Base-by-base conservation (phyloP, 23 red algal genomes). In the Chondrus crispus region DNA sequence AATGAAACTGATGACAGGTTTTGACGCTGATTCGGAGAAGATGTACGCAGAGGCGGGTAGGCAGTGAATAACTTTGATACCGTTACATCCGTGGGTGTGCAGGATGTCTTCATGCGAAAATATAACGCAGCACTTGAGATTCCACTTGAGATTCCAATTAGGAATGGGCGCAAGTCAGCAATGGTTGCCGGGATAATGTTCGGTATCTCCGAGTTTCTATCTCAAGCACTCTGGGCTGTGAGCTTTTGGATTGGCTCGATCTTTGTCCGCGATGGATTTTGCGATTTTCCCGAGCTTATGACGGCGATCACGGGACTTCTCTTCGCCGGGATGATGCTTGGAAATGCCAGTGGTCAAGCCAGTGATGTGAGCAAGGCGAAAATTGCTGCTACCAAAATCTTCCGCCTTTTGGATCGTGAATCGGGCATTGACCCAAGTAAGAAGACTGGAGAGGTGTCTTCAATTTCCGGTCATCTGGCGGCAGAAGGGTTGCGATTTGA, bases 1-100 rank as follows among this genome's bases (percentile, higher is more conserved):
- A 52, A 64, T 99, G 80, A 96, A 93, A 58, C 47, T 91, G 75
- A 96, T 99, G 85, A 93, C 90, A 41, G 97, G 94, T 3, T 95
- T 96, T 85, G 87, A 88, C 66, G 76, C 75, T 1, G 92, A 96
- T 58, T 82, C 83, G 30, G 54, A 80, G 11, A 87, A 40, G 30
- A 53, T 48, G 5, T 96, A 87, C 81, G 88, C 80, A 47, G 49
- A 83, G 18, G 96, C 96, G 18, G 93, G 93, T 37, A 98, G 66
- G 91, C 96, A 3, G 82, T 98, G 54, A 88, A 94, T 35, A 98
- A 95, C 57, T 90, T 95, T 82, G 91, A 91, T 45, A 98, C 96
- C 6, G 84, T 95, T 24, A 85, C 88, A 20, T 78, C 91, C 37
- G 72, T 95, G 19, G 88, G 91, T 35, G 85, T 93, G 2, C 85